A percentile compares a stretch with the other conserved stretches of the same genome.
These are phyloP conservation scores for Kodamaea laetipori DNA, from an alignment of 805 yeast genomes.

Conservation along the genomic window DNA sequence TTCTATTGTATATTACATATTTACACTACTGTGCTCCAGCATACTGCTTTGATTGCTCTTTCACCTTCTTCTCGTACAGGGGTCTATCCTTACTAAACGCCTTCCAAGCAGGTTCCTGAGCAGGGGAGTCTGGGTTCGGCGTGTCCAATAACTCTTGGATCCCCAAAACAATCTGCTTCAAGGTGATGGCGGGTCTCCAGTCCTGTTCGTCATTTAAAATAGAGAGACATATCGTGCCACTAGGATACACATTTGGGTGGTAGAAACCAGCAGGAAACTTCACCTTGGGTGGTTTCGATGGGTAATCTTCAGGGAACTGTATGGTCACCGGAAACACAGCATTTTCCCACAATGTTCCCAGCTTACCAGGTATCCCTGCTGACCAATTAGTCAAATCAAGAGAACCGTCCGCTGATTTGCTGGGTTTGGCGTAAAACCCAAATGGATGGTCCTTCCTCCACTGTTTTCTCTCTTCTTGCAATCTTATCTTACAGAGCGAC, in stretches of 20 bases:
- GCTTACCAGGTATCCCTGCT: slow-evolving; percentile 95
- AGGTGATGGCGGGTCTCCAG: slow-evolving; percentile 96
- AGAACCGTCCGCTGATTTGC: slow-evolving; percentile 76
- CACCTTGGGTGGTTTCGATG: slow-evolving; percentile 95
- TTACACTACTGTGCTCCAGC: slow-evolving; percentile 34
- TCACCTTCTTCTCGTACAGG: slow-evolving; percentile 73
- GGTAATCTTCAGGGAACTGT: slow-evolving; percentile 86
- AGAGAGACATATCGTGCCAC: slow-evolving; percentile 93
- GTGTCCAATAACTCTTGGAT: slow-evolving; percentile 86
- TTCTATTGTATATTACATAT: not conserved
- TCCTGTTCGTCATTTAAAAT: slow-evolving; percentile 93
- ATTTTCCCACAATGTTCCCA: slow-evolving; percentile 82
- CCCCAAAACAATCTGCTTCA: slow-evolving; percentile 87
- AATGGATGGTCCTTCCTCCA: slow-evolving; percentile 99
- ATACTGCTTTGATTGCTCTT: slow-evolving; percentile 77
- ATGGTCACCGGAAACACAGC: slow-evolving; percentile 88
- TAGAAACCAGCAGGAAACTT: slow-evolving; percentile 86
- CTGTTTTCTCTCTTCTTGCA: slow-evolving; percentile 93
- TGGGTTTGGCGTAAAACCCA: slow-evolving; percentile 93
- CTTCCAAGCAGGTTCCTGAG: slow-evolving; percentile 96
- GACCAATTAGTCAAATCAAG: slow-evolving; percentile 86
- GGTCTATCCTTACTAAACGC: slow-evolving; percentile 71
- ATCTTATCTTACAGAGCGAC: slow-evolving; percentile 74
- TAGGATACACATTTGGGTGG: slow-evolving; percentile 97
- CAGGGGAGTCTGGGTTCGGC: slow-evolving; percentile 96